Base-by-base conservation (phyloP, 176 grass and related monocot species). In the Rhynchospora pubera region DNA sequence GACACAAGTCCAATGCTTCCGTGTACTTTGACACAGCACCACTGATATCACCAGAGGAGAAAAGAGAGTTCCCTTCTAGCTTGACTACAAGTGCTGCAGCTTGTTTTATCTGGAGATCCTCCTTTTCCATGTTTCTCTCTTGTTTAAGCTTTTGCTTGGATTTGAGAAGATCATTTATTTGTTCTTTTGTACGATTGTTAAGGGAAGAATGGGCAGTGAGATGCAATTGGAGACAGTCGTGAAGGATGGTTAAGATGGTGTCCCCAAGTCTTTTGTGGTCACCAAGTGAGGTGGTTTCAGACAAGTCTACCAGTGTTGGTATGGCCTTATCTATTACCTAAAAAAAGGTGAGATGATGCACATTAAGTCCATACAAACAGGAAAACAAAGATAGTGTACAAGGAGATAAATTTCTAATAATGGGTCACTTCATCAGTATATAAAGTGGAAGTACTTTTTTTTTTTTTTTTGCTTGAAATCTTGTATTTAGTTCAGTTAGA, bases 81-180 rank as follows among this genome's bases (percentile, higher is more conserved):
- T 97, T 97, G 21, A 97, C 91, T 88, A 97, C 93, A 85, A 97
- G 82, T 68, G 93, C 91, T 68, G 93, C 93, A 55, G 93, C 93
- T 84, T 97, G 93, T 82, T 97, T 97, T 81, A 97, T 97, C 83
- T 93, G 93, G 80, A 97, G 87, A 79, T 97, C 93, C 84, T 93
- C 93, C 66, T 97, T 97, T 9, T 88, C 91, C 91, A 97, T 97
- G 83, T 78, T 93, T 86, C 91, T 97, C 71, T 97, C 93, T 76
- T 85, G 83, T 83, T 89, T 97, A 77, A 90, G 84, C 72, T 85
- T 93, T 85, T 97, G 89, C 85, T 90, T 97, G 85, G 87, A 90
- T 76, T 87, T 88, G 65, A 97, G 74, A 19, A 97, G 76, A 59
- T 93, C 93, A 83, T 91, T 84, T 63, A 97, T 89, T 81, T 88